Conservation (phyloP, 2,329 filamentous ascomycete genomes). For the Furcasterigmium furcatum region DNA sequence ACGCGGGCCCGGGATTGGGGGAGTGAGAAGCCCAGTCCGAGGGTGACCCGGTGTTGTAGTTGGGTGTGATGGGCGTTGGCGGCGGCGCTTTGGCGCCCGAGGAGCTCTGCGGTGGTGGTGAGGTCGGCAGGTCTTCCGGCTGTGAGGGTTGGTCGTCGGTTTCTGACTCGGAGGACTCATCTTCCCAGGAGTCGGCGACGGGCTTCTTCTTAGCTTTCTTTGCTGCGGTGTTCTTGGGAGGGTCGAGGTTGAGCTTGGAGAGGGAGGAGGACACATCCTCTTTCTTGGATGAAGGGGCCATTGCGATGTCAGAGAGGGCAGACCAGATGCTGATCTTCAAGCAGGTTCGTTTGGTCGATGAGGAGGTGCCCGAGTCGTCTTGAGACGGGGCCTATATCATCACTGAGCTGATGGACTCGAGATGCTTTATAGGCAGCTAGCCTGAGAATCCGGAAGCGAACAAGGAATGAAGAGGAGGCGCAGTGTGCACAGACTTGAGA, state of each 20-base stretch:
- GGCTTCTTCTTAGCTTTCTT: conserved; percentile 22
- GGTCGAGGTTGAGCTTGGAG: conserved; percentile 25
- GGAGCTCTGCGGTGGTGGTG: conserved; percentile 15
- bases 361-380: no score
- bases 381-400: no score
- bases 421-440: no score
- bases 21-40: conserved; percentile 8
- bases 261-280: conserved; percentile 23
- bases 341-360: no score
- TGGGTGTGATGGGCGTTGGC: conserved; percentile 63
- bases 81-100: conserved; percentile 52
- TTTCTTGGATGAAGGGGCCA: conserved; percentile 15
- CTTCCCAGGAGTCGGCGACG: conserved; percentile 44
- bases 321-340: no score
- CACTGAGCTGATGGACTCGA: no score
- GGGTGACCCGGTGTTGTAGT: conserved; percentile 21
- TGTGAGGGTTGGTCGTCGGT: conserved; percentile 19
- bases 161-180: conserved; percentile 50
- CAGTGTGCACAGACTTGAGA: no score
- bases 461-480: no score
- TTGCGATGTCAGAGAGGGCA: no score
- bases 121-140: background rate
- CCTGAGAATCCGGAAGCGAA: no score
- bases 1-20: conserved; percentile 11
- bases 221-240: conserved; percentile 11